Conservation (phyloP, 768 basidiomycete genomes). For the Termitomyces sp. region DNA sequence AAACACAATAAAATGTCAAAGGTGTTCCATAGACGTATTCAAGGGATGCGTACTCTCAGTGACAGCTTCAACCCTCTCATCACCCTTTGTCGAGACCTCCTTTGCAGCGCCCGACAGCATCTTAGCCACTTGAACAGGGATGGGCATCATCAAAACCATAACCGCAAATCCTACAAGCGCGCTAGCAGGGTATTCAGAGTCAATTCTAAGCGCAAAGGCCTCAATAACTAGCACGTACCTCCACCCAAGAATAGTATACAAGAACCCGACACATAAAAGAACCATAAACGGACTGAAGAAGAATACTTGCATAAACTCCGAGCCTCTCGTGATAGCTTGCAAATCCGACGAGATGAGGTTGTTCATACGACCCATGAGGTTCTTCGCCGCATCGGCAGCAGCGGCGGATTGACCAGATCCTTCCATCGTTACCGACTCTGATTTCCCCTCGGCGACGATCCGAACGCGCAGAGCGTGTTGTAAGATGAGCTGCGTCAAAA, state of each 20-base stretch:
- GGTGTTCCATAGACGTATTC: too few species aligned
- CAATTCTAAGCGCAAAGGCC: too few species aligned
- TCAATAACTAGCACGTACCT: conserved; percentile 25
- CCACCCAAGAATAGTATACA: conserved; percentile 44
- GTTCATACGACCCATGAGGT: conserved; percentile 67
- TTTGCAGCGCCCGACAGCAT: conserved; percentile 39
- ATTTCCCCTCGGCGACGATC: conserved; percentile 38
- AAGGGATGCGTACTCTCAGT: conserved; percentile 43
- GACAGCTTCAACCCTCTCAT: conserved; percentile 54
- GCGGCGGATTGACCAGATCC: not conserved
- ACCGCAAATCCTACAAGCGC: conserved; percentile 52
- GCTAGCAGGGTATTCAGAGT: conserved; percentile 21
- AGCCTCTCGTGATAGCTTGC: conserved; percentile 26
- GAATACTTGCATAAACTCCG: conserved; percentile 30
- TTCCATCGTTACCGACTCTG: conserved; percentile 2
- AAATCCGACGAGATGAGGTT: conserved; percentile 68
- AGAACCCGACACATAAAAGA: conserved; percentile 30
- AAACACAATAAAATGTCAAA: not conserved
- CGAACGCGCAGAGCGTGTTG: conserved; percentile 54
- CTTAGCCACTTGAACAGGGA: conserved; percentile 51
- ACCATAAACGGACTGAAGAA: conserved; percentile 36
- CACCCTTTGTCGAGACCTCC: conserved; percentile 45
- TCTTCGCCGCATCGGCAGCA: not conserved
- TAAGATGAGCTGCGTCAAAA: conserved; percentile 36
- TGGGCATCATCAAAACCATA: conserved; percentile 46